These are phyloP conservation scores for Naganishia cerealis DNA, from an alignment of 1,284 basidiomycete genomes.

Conservation along the genomic window DNA sequence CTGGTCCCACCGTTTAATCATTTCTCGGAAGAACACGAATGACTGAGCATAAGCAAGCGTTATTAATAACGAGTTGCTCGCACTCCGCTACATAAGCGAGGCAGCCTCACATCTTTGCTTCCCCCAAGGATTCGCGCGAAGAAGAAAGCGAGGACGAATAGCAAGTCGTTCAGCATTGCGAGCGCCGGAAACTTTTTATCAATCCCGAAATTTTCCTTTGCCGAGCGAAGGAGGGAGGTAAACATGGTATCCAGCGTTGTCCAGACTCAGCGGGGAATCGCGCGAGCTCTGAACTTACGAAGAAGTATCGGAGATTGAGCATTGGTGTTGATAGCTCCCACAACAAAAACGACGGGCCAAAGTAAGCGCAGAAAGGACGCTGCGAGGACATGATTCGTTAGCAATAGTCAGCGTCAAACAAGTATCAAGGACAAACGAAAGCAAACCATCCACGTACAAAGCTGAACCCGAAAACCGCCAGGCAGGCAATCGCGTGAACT, in stretches of 20 bases:
- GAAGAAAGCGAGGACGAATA: constrained; percentile 46
- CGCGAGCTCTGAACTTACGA: constrained; percentile 35
- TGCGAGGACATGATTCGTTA: not conserved
- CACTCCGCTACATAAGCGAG: too few species aligned
- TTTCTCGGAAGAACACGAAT: constrained; percentile 40
- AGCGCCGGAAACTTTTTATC: constrained; percentile 38
- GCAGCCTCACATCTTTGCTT: constrained; percentile 38
- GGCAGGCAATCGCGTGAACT: constrained; percentile 42
- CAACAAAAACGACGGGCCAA: constrained; percentile 45
- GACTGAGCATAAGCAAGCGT: constrained; percentile 32
- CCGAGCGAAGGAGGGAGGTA: not conserved
- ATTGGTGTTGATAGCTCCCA: constrained; percentile 48
- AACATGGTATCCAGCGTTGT: not conserved
- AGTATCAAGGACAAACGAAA: not conserved
- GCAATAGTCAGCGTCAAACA: not conserved
- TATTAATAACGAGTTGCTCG: not conserved
- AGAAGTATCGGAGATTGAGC: constrained; percentile 47
- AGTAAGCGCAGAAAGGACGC: constrained; percentile 45
- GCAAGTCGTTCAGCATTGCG: constrained; percentile 40
- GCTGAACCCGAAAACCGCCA: constrained; percentile 44
- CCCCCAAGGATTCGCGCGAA: constrained; percentile 44
- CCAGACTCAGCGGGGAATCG: not conserved
- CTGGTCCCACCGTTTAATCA: constrained; percentile 37
- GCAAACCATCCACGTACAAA: constrained; percentile 37
- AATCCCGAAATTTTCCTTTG: constrained; percentile 40